These are phyloP conservation scores for Maudiozyma saulgeensis DNA, from an alignment of 805 yeast genomes.

Conservation along the genomic window DNA sequence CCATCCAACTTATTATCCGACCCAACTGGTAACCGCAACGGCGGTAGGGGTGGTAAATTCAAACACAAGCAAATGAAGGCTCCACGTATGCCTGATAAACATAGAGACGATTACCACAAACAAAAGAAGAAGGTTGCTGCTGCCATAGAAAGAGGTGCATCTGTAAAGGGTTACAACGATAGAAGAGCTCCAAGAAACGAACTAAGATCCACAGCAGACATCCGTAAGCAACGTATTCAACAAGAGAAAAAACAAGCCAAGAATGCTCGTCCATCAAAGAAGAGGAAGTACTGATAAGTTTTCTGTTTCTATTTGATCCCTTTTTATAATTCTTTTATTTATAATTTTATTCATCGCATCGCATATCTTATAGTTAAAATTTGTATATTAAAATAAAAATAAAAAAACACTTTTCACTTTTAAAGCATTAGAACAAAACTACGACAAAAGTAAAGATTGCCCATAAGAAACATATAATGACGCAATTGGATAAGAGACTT, in stretches of 20 bases:
- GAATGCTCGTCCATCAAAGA: slow-evolving; percentile 62
- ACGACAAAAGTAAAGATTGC: background rate
- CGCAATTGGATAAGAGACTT: slow-evolving; percentile 30
- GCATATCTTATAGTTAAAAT: background rate
- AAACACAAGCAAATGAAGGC: slow-evolving; percentile 68
- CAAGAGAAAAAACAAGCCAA: slow-evolving; percentile 71
- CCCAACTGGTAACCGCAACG: slow-evolving; percentile 16
- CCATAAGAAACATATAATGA: background rate
- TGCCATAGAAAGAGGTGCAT: slow-evolving; percentile 67
- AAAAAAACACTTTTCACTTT: background rate
- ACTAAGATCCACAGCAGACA: slow-evolving; percentile 58
- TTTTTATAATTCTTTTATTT: background rate
- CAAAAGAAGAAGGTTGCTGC: slow-evolving; percentile 76
- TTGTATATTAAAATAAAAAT: background rate
- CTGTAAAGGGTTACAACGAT: slow-evolving; percentile 59
- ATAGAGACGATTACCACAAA: slow-evolving; percentile 72
- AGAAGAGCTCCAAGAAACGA: slow-evolving; percentile 37
- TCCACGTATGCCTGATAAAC: slow-evolving; percentile 86
- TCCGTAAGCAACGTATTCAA: slow-evolving; percentile 62
- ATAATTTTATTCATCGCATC: background rate
- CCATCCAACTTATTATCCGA: slow-evolving; percentile 28
- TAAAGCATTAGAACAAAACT: background rate
- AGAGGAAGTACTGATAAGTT: slow-evolving; percentile 15
- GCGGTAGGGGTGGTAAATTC: slow-evolving; percentile 38
- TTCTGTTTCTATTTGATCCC: background rate